phyloP scores from a whole-genome alignment of 2,329 filamentous ascomycete species.

The Lecanosticta acicola region DNA sequence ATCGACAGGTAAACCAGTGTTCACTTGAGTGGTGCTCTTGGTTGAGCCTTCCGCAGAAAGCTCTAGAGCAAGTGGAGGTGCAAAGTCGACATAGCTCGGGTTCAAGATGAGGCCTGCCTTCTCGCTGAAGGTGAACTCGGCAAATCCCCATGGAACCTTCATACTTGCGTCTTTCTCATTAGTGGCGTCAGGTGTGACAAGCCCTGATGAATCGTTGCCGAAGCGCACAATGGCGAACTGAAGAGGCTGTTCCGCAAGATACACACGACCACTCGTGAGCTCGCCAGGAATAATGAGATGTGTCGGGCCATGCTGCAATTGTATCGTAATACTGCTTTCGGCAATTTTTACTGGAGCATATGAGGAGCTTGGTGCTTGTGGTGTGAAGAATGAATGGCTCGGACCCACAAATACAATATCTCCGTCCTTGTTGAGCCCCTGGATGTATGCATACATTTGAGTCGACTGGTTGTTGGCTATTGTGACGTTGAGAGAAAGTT shows the following conservation, averaged over 20 bases:
- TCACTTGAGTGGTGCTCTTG: constrained; percentile 24
- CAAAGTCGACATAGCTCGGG: constrained; percentile 19
- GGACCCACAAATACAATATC: too few relatives aligned
- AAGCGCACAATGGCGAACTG: neutral
- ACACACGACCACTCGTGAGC: neutral
- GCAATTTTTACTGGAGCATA: too few relatives aligned
- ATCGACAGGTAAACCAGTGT: constrained; percentile 55
- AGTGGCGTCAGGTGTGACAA: neutral
- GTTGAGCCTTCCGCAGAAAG: constrained; percentile 45
- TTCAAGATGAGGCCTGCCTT: constrained; percentile 38
- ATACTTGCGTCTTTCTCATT: neutral
- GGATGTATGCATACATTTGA: too few relatives aligned
- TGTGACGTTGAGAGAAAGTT: too few relatives aligned
- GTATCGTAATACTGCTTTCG: neutral
- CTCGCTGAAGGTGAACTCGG: constrained; percentile 40
- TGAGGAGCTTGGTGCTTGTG: neutral
- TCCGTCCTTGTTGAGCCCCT: too few relatives aligned
- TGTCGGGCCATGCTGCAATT: neutral
- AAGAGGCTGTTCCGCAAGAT: neutral
- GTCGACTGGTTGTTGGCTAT: too few relatives aligned
- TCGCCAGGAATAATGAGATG: neutral
- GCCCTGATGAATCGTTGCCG: neutral
- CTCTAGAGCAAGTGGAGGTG: constrained; percentile 31
- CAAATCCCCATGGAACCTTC: constrained; percentile 33
- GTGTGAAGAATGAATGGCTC: too few relatives aligned